These are phyloP conservation scores for Atalantia buxifolia DNA, from an alignment of 345 rosid genomes.

Conservation along the genomic window DNA sequence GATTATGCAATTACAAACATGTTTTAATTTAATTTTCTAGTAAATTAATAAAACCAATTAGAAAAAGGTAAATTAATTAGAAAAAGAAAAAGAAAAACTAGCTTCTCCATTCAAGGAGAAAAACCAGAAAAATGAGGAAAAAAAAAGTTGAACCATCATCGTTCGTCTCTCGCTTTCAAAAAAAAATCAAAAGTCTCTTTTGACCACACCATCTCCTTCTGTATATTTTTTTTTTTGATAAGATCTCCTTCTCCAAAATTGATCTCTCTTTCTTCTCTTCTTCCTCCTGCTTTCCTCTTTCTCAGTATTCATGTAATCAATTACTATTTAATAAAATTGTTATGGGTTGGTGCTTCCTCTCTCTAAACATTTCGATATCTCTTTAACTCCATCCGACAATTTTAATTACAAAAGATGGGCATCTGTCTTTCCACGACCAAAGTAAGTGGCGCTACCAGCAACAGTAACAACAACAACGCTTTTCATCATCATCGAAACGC, in stretches of 20 bases:
- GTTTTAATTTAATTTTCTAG: no score
- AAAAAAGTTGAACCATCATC: background rate
- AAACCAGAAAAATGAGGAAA: constrained; percentile 13
- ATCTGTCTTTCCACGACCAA: constrained; percentile 68
- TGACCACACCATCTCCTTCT: constrained; percentile 35
- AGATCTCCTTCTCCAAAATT: constrained; percentile 8
- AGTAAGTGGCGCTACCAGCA: constrained; percentile 58
- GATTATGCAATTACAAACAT: no score
- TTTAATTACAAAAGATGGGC: constrained; percentile 42
- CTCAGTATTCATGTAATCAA: background rate
- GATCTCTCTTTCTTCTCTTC: constrained; percentile 36
- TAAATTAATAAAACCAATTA: no score
- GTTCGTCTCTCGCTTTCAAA: background rate
- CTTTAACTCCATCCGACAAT: background rate
- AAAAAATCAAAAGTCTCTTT: constrained; percentile 9
- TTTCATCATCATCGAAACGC: constrained; percentile 16
- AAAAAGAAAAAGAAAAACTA: background rate
- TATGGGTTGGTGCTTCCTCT: background rate
- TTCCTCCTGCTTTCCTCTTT: constrained; percentile 23
- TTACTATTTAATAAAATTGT: background rate
- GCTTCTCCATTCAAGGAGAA: background rate
- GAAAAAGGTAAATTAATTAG: no score
- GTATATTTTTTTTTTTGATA: no score
- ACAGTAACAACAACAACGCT: constrained; percentile 13
- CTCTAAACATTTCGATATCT: no score